Evolutionary conservation across 2,329 filamentous ascomycete species (phyloP).

Genomic region (Periconia sp.): DNA sequence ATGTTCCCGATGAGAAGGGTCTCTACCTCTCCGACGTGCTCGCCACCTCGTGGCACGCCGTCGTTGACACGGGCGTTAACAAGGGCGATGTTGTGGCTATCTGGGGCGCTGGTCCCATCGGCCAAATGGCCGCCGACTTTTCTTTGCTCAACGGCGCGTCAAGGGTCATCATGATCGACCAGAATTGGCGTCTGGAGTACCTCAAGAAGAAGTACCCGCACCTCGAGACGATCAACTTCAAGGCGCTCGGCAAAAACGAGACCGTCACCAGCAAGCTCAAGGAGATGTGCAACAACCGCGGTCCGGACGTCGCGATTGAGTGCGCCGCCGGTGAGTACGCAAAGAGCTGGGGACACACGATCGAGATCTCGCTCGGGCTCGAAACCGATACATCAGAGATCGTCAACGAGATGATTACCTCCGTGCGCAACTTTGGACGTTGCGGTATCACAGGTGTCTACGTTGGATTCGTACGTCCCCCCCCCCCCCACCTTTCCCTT

Average conservation of each 20-base stretch:
- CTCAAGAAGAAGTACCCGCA: slow-evolving; percentile 66
- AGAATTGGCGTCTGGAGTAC: slow-evolving; percentile 69
- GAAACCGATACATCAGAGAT: slow-evolving; percentile 87
- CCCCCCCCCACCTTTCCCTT: neutral
- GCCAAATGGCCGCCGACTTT: slow-evolving; percentile 73
- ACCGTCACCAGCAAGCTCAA: slow-evolving; percentile 73
- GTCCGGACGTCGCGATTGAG: slow-evolving; percentile 75
- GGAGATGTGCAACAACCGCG: slow-evolving; percentile 67
- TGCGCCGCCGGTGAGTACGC: slow-evolving; percentile 65
- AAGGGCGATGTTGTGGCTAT: slow-evolving; percentile 76
- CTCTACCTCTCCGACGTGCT: slow-evolving; percentile 82
- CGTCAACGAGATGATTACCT: slow-evolving; percentile 76
- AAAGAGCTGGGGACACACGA: slow-evolving; percentile 63
- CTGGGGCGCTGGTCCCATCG: slow-evolving; percentile 86
- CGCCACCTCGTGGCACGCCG: slow-evolving; percentile 76
- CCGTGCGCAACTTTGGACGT: slow-evolving; percentile 71
- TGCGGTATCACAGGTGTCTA: slow-evolving; percentile 76
- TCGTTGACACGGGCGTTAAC: slow-evolving; percentile 82
- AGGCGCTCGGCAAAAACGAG: slow-evolving; percentile 60
- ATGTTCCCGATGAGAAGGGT: slow-evolving; percentile 80
- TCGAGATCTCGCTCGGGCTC: slow-evolving; percentile 63
- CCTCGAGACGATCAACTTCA: slow-evolving; percentile 70
- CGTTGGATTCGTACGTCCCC: slow-evolving; percentile 57
- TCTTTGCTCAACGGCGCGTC: slow-evolving; percentile 70
- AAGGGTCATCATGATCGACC: slow-evolving; percentile 78